These are phyloP conservation scores for Suillus subluteus DNA, from an alignment of 768 basidiomycete genomes.

Conservation along the genomic window DNA sequence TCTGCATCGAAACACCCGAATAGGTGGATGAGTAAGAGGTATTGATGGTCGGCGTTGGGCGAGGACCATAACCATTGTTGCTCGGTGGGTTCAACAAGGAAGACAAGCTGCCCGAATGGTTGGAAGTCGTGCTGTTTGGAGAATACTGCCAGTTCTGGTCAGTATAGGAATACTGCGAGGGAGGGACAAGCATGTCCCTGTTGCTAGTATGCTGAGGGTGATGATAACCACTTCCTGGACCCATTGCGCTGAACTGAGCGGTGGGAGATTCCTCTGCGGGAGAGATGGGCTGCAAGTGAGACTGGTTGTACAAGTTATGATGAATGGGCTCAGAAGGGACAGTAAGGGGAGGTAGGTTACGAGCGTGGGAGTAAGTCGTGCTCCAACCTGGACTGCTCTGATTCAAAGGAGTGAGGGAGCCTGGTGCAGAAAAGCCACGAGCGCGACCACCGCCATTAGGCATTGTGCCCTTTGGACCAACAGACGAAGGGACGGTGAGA, in stretches of 20 bases:
- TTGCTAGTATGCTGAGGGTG: slow-evolving; percentile 32
- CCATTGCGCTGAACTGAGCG: slow-evolving; percentile 47
- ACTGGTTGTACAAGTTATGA: slow-evolving; percentile 60
- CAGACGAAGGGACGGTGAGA: slow-evolving; percentile 60
- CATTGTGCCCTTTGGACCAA: slow-evolving; percentile 37
- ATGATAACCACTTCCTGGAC: slow-evolving; percentile 31
- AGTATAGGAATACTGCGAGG: slow-evolving; percentile 64
- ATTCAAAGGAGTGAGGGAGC: slow-evolving; percentile 73
- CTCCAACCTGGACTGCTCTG: slow-evolving; percentile 66
- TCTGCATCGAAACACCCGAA: slow-evolving; percentile 69
- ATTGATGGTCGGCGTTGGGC: slow-evolving; percentile 71
- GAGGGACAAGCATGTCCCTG: slow-evolving; percentile 43
- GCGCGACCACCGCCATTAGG: slow-evolving; percentile 53
- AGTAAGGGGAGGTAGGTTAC: slow-evolving; percentile 75
- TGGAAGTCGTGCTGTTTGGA: slow-evolving; percentile 56
- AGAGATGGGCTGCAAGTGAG: slow-evolving; percentile 66
- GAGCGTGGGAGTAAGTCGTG: slow-evolving; percentile 56
- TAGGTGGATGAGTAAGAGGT: slow-evolving; percentile 71
- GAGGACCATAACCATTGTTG: slow-evolving; percentile 43
- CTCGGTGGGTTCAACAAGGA: slow-evolving; percentile 75
- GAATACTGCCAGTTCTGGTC: slow-evolving; percentile 62
- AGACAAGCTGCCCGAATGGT: slow-evolving; percentile 74
- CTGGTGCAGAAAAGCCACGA: slow-evolving; percentile 84
- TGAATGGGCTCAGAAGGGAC: slow-evolving; percentile 76
- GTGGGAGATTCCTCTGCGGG: slow-evolving; percentile 72